These are phyloP conservation scores for Colletotrichum musicola DNA, from an alignment of 2,329 filamentous ascomycete species.

Conservation along the genomic window DNA sequence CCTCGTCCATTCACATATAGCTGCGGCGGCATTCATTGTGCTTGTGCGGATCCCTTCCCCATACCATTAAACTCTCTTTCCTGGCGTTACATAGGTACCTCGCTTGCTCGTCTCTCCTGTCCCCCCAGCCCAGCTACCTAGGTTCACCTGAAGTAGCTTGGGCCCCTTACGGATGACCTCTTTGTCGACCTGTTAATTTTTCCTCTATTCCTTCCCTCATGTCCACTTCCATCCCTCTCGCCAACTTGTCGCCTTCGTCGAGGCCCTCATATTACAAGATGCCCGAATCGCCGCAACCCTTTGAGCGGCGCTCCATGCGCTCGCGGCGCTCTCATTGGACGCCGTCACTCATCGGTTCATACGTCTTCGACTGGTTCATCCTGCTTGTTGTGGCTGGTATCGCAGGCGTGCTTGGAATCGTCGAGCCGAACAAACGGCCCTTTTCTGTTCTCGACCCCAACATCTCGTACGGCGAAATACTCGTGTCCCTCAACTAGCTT, in stretches of 20 bases:
- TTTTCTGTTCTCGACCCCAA: conserved; percentile 79
- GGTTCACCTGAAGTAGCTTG: conserved; percentile 37
- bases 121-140: background rate
- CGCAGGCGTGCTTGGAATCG: conserved; percentile 69
- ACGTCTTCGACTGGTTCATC: conserved; percentile 80
- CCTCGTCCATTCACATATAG: no score
- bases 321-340: conserved; percentile 35
- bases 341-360: conserved; percentile 66
- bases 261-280: conserved; percentile 40
- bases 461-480: conserved; percentile 71
- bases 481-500: background rate
- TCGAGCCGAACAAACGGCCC: conserved; percentile 75
- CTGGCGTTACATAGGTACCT: conserved; percentile 6
- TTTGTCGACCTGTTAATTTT: conserved; percentile 9
- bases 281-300: conserved; percentile 48
- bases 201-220: conserved; percentile 31
- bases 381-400: conserved; percentile 70
- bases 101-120: background rate
- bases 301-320: conserved; percentile 28
- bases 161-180: conserved; percentile 28
- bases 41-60: conserved; percentile 34
- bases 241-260: conserved; percentile 33
- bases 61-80: conserved; percentile 32
- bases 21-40: background rate
- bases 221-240: conserved; percentile 40